These are phyloP conservation scores for Heliamphora exappendiculata DNA, from an alignment of 148 eudicot genomes.

Conservation along the genomic window DNA sequence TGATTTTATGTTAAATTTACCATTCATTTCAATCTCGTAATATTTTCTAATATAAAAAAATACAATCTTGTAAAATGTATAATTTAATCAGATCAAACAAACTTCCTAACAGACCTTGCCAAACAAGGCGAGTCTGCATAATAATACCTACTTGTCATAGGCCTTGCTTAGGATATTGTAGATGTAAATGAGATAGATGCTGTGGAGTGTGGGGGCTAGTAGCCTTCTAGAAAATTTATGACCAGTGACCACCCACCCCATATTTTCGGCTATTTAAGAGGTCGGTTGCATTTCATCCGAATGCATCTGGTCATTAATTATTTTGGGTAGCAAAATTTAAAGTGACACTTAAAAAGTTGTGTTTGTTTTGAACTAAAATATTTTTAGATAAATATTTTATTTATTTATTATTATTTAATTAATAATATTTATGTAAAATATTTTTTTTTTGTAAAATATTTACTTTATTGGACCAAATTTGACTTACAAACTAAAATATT, in stretches of 20 bases:
- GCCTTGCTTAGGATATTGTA: background rate
- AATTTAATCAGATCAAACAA: no score
- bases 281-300: background rate
- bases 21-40: no score
- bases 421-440: no score
- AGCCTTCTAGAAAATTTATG: background rate
- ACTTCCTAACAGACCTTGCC: background rate
- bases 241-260: background rate
- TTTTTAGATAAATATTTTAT: no score
- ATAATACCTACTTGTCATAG: background rate
- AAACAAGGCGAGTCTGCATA: background rate
- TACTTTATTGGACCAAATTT: no score
- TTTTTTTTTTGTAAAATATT: no score
- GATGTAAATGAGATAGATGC: background rate
- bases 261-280: conserved; percentile 1
- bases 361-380: no score
- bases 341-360: background rate
- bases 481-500: no score
- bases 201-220: background rate
- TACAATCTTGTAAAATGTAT: no score
- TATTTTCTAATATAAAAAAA: no score
- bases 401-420: background rate
- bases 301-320: background rate
- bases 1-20: no score
- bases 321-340: background rate